These are phyloP conservation scores for Phytophthora aleatoria DNA, from an alignment of 352 stramenopile genomes.

Conservation along the genomic window DNA sequence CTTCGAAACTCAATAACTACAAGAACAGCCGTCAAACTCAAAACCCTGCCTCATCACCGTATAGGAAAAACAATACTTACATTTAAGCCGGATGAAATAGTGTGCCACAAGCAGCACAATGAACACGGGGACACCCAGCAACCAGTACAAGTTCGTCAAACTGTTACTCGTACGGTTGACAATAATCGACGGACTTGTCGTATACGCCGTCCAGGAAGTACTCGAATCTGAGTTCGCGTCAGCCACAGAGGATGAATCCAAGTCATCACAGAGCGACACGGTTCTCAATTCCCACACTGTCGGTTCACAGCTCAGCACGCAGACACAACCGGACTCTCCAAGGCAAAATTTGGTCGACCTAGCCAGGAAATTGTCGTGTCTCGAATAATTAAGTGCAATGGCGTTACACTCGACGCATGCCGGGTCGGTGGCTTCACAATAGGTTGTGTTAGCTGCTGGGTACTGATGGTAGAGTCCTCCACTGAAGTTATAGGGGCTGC, in stretches of 20 bases:
- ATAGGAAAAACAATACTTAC: constrained; percentile 1
- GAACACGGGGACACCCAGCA: constrained; percentile 19
- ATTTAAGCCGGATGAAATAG: constrained; percentile 33
- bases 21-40: not conserved
- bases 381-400: constrained; percentile 44
- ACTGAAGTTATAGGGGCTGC: constrained; percentile 41
- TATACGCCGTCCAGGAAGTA: constrained; percentile 20
- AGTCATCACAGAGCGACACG: constrained; percentile 26
- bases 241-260: constrained; percentile 6
- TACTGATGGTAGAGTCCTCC: constrained; percentile 56
- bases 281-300: constrained; percentile 31
- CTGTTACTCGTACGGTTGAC: constrained; percentile 14
- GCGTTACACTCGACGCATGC: constrained; percentile 47
- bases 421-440: constrained; percentile 49
- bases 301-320: constrained; percentile 53
- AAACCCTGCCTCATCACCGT: not conserved
- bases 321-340: constrained; percentile 48
- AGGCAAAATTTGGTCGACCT: constrained; percentile 59
- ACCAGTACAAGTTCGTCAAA: constrained; percentile 24
- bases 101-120: constrained; percentile 23
- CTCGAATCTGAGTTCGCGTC: constrained; percentile 4
- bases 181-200: constrained; percentile 27
- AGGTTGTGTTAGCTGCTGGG: constrained; percentile 51
- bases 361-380: constrained; percentile 45
- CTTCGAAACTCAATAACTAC: constrained; percentile 20